phyloP scores from a whole-genome alignment of 495 filamentous ascomycete species.

The Talaromyces stipitatus region DNA sequence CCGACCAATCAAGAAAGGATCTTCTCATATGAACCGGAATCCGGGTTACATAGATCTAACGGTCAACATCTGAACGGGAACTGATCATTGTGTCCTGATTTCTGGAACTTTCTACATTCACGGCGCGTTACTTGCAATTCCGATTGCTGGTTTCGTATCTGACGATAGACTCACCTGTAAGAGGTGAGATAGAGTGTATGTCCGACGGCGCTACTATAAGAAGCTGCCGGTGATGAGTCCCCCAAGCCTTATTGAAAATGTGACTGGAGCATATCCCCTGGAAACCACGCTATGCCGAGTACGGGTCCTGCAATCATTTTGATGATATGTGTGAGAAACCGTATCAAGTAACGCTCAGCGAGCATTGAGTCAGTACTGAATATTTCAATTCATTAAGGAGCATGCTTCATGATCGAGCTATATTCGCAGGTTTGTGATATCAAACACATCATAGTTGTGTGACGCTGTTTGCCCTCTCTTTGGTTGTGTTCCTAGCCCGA shows the following conservation, averaged over 20 bases:
- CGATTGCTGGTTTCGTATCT: neutral
- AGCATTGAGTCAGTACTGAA: neutral
- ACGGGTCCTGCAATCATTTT: neutral
- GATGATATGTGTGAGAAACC: neutral
- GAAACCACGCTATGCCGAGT: neutral
- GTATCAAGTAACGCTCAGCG: neutral
- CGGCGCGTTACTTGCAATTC: neutral
- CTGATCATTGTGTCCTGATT: neutral
- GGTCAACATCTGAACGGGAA: neutral
- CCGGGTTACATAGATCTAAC: slow-evolving; percentile 4
- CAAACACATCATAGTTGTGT: neutral
- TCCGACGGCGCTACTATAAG: neutral
- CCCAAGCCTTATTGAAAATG: neutral
- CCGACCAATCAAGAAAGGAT: neutral
- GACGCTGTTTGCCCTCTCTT: neutral
- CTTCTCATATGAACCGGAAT: neutral
- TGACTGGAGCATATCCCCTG: neutral
- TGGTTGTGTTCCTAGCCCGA: neutral
- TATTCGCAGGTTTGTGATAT: neutral
- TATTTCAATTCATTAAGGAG: neutral
- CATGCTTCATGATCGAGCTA: neutral
- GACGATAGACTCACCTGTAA: neutral
- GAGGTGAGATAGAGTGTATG: neutral
- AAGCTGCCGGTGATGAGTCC: neutral
- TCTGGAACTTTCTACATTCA: neutral